Conservation (phyloP, 768 basidiomycete species). For the Leccinum uliginosum region DNA sequence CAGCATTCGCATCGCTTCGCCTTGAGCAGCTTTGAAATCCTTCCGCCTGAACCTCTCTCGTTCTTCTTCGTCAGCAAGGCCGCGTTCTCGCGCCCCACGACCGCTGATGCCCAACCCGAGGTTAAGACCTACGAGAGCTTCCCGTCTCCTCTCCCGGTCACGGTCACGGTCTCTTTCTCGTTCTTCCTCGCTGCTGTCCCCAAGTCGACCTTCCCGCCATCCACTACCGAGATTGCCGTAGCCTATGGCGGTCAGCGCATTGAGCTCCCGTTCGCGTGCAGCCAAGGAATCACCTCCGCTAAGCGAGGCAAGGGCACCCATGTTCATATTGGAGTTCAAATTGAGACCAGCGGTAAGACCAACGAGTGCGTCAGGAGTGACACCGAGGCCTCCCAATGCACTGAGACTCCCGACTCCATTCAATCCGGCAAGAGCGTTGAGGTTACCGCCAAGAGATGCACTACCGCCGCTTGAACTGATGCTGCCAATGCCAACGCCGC, state of each 20-base stretch:
- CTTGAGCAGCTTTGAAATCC: constrained; percentile 40
- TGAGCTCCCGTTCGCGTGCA: constrained; percentile 45
- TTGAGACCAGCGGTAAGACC: constrained; percentile 28
- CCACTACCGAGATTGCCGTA: constrained; percentile 31
- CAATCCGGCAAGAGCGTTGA: constrained; percentile 21
- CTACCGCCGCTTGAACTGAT: constrained; percentile 25
- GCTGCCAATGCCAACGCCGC: constrained; percentile 71
- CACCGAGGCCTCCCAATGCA: constrained; percentile 22
- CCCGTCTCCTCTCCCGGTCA: constrained; percentile 37
- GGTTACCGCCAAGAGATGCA: constrained; percentile 24
- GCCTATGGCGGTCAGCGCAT: constrained; percentile 45
- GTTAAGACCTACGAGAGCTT: constrained; percentile 40
- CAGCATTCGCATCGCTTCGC: constrained; percentile 35
- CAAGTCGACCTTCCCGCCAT: constrained; percentile 34
- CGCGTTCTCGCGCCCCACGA: constrained; percentile 60
- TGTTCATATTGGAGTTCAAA: constrained; percentile 25
- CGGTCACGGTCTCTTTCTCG: constrained; percentile 48
- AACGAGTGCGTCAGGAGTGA: constrained; percentile 25
- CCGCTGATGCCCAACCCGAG: constrained; percentile 25
- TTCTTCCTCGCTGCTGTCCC: constrained; percentile 32
- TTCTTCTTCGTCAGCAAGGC: constrained; percentile 56
- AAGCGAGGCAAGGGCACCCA: constrained; percentile 25
- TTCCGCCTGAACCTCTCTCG: constrained; percentile 52
- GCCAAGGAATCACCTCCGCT: constrained; percentile 27
- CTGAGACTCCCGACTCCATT: constrained; percentile 28